Conservation (phyloP, 2,329 filamentous ascomycete genomes). For the Diaporthe nobilis region DNA sequence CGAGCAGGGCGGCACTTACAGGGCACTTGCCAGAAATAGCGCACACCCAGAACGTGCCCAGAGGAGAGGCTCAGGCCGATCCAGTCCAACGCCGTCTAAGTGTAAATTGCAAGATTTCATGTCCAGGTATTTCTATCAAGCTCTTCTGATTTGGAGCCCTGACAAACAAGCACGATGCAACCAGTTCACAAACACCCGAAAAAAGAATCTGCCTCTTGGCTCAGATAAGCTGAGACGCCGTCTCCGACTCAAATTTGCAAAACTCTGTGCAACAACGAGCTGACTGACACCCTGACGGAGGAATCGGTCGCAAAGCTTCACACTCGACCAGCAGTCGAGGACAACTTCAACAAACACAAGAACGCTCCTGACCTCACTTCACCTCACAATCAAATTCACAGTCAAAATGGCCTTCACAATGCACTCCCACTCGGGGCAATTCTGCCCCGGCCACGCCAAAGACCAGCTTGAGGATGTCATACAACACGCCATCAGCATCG, state of each 20-base stretch:
- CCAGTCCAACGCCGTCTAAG: neutral
- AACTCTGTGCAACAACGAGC: neutral
- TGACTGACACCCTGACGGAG: neutral
- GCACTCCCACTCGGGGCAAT: slow-evolving; percentile 98
- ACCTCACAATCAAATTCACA: neutral
- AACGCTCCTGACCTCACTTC: neutral
- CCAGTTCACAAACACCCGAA: neutral
- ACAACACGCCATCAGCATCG: slow-evolving; percentile 80
- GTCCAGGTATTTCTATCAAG: neutral
- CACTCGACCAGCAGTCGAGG: neutral
- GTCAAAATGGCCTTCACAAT: slow-evolving; percentile 91
- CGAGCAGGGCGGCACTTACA: neutral
- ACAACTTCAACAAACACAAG: neutral
- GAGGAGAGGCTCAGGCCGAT: slow-evolving; percentile 3
- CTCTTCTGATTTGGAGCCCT: neutral
- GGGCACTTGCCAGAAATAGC: slow-evolving; percentile 5
- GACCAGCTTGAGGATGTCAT: slow-evolving; percentile 88
- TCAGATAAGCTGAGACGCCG: neutral
- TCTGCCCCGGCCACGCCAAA: slow-evolving; percentile 91
- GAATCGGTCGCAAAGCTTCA: neutral
- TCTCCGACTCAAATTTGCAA: slow-evolving; percentile 2
- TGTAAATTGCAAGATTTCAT: neutral
- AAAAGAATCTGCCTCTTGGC: neutral
- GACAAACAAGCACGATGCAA: slow-evolving; percentile 11
- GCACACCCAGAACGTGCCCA: neutral